Percentiles rank a stretch among this genome's conserved stretches.
Evolutionary conservation across 2,329 filamentous ascomycete genomes (phyloP).

Genomic region (Nannizzia gypsea): DNA sequence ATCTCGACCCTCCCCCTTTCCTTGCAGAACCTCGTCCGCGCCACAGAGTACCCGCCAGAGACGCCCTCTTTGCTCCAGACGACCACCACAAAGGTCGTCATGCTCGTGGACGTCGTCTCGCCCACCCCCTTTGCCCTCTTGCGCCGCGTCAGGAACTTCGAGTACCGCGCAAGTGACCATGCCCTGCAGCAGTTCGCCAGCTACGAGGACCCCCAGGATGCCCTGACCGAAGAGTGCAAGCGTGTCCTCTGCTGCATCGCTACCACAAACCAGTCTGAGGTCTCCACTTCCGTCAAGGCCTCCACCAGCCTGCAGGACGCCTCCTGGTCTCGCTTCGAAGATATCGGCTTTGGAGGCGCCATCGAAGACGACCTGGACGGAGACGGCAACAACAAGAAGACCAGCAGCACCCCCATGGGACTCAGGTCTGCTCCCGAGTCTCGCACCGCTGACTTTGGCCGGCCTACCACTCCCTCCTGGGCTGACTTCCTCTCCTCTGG

Average conservation of each 20-base stretch:
- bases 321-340: slow-evolving; percentile 94
- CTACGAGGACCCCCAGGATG: slow-evolving; percentile 77
- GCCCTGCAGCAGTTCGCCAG: slow-evolving; percentile 77
- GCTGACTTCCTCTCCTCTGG: slow-evolving; percentile 93
- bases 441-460: slow-evolving; percentile 52
- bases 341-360: slow-evolving; percentile 73
- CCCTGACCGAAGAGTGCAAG: slow-evolving; percentile 85
- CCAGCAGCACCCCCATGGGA: slow-evolving; percentile 36
- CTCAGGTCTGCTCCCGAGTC: slow-evolving; percentile 50
- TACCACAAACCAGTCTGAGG: slow-evolving; percentile 71
- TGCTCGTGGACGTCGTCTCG: slow-evolving; percentile 93
- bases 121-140: slow-evolving; percentile 86
- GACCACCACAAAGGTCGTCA: slow-evolving; percentile 76
- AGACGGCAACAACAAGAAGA: slow-evolving; percentile 22
- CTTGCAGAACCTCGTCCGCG: slow-evolving; percentile 76
- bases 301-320: slow-evolving; percentile 68
- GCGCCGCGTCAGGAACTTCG: slow-evolving; percentile 83
- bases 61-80: slow-evolving; percentile 64
- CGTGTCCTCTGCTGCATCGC: slow-evolving; percentile 84
- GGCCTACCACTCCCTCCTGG: slow-evolving; percentile 95
- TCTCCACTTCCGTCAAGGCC: slow-evolving; percentile 56
- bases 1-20: slow-evolving; percentile 83
- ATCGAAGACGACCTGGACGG: slow-evolving; percentile 49
- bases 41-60: slow-evolving; percentile 87
- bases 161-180: slow-evolving; percentile 79